Conservation (phyloP, 352 stramenopile species). For the Phytophthora cryptogea region DNA sequence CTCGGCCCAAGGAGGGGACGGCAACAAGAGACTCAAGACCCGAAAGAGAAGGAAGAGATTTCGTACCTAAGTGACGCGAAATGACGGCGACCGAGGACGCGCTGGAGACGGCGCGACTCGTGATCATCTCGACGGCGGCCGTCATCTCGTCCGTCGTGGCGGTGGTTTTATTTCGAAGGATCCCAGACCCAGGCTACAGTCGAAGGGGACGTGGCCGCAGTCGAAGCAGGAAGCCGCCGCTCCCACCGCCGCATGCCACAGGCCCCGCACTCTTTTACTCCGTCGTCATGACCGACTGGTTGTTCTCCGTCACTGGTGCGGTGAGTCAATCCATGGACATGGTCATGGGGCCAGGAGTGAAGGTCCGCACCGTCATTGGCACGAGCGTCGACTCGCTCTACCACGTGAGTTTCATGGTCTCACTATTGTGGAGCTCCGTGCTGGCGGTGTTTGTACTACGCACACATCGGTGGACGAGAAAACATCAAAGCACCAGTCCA, state of each 20-base stretch:
- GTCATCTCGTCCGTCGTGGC: conserved; percentile 43
- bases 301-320: conserved; percentile 54
- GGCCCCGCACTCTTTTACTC: conserved; percentile 60
- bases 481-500: conserved; percentile 12
- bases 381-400: conserved; percentile 46
- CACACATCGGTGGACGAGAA: conserved; percentile 19
- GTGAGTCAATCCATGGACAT: conserved; percentile 61
- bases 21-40: not conserved
- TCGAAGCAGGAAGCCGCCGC: conserved; percentile 18
- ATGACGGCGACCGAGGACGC: conserved; percentile 30
- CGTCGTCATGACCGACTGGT: conserved; percentile 59
- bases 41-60: too few species aligned
- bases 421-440: conserved; percentile 53
- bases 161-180: conserved; percentile 38
- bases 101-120: conserved; percentile 41
- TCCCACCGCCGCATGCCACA: conserved; percentile 33
- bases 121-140: conserved; percentile 44
- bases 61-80: not conserved
- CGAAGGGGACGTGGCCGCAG: conserved; percentile 11
- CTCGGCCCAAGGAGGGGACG: not conserved
- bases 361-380: conserved; percentile 44
- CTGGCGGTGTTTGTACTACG: conserved; percentile 53
- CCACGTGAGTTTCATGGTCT: conserved; percentile 46
- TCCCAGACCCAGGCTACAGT: conserved; percentile 33
- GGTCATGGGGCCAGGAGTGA: conserved; percentile 44